These are phyloP conservation scores for Parietichytrium sp. DNA, from an alignment of 108 stramenopile species.

Conservation along the genomic window DNA sequence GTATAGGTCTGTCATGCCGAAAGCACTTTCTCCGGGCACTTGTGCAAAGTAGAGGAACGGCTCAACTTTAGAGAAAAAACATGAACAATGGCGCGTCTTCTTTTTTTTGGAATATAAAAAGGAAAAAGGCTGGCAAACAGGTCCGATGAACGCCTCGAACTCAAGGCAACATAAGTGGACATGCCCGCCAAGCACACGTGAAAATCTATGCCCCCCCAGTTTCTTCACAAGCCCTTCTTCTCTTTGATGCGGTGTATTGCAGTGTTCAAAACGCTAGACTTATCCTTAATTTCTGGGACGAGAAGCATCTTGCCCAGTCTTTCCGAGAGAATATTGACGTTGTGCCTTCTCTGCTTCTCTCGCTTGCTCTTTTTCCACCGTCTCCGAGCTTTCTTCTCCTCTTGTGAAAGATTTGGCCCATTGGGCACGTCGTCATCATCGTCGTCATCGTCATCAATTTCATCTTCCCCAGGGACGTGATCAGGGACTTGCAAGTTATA, in stretches of 20 bases:
- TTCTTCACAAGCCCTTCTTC: too few relatives aligned
- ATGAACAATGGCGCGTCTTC: too few relatives aligned
- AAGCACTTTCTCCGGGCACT: too few relatives aligned
- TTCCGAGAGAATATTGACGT: constrained; percentile 38
- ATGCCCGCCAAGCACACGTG: too few relatives aligned
- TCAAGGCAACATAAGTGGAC: too few relatives aligned
- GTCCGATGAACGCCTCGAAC: too few relatives aligned
- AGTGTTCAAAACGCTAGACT: neutral
- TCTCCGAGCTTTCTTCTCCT: neutral
- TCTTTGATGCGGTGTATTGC: constrained; percentile 8
- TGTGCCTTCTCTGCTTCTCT: constrained; percentile 10
- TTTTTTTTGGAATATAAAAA: too few relatives aligned
- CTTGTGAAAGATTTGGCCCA: neutral
- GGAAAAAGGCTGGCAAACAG: too few relatives aligned
- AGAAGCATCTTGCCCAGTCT: constrained; percentile 15
- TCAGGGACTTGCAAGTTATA: neutral
- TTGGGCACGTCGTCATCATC: neutral
- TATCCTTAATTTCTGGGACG: constrained; percentile 30
- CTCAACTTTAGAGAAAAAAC: too few relatives aligned
- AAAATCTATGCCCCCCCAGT: too few relatives aligned
- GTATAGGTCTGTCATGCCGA: too few relatives aligned
- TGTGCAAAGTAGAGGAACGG: too few relatives aligned
- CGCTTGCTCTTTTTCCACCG: constrained; percentile 14
- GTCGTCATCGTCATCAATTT: constrained; percentile 27
- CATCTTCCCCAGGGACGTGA: constrained; percentile 21